These are phyloP conservation scores for Rubus parviflorus DNA, from an alignment of 306 rosid species.

Conservation along the genomic window DNA sequence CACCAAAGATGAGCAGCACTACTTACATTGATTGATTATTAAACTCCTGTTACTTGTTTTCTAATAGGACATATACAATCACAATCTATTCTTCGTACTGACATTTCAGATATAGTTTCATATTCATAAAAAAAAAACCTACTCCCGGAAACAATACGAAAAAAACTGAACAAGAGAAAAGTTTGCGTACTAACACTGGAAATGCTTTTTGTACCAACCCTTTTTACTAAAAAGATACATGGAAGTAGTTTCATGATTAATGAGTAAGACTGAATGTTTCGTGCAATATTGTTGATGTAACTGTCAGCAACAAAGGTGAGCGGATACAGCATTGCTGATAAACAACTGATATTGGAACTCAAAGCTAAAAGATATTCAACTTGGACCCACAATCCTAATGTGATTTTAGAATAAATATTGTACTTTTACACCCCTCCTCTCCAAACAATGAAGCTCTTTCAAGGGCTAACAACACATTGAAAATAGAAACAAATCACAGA, in stretches of 20 bases:
- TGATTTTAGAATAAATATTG: not conserved
- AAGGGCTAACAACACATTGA: conserved; percentile 13
- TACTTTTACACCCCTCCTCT: not conserved
- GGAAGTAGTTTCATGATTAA: not conserved
- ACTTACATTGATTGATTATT: not conserved
- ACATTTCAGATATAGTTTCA: not conserved
- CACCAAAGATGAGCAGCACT: not conserved
- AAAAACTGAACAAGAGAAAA: conserved; percentile 3
- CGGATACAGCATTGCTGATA: conserved; percentile 3
- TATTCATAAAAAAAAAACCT: not conserved
- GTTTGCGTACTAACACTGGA: not conserved
- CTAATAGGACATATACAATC: not conserved
- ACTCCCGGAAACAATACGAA: not conserved
- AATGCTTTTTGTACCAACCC: not conserved
- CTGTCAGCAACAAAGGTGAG: not conserved
- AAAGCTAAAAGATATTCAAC: not conserved
- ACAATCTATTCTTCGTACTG: not conserved
- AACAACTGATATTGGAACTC: not conserved
- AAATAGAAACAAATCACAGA: conserved; percentile 9
- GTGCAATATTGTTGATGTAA: not conserved
- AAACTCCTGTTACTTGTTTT: not conserved
- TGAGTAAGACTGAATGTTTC: not conserved
- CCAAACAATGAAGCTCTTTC: not conserved
- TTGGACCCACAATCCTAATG: not conserved
- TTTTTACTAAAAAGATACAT: not conserved